Percentiles rank a stretch among this genome's conserved stretches.
Conservation (phyloP, 805 yeast species). For the Candida bentonensis region DNA sequence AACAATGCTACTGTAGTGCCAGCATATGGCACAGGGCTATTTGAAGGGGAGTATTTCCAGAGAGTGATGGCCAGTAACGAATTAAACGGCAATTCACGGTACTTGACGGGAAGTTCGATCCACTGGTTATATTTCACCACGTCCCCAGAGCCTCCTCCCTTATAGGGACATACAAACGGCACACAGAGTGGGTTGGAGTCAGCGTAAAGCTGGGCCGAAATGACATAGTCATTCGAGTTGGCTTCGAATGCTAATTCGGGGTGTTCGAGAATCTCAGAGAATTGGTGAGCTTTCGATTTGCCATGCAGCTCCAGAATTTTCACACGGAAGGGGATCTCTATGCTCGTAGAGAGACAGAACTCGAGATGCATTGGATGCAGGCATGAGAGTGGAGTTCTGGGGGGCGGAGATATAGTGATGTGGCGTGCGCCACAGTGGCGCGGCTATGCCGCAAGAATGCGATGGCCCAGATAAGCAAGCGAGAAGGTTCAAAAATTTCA, state of each 20-base stretch:
- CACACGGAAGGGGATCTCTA: slow-evolving; percentile 3
- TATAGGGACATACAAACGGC: slow-evolving; percentile 36
- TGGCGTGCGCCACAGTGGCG: no score
- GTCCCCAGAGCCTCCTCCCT: slow-evolving; percentile 25
- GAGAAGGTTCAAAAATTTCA: no score
- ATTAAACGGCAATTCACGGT: slow-evolving; percentile 54
- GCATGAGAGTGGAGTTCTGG: no score
- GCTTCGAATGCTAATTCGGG: slow-evolving; percentile 2
- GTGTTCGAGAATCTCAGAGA: slow-evolving; percentile 4
- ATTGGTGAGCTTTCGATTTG: background rate
- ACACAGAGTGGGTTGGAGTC: slow-evolving; percentile 33
- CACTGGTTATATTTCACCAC: slow-evolving; percentile 54
- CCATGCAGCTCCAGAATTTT: slow-evolving; percentile 20
- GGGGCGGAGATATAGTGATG: no score
- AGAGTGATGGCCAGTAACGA: slow-evolving; percentile 46
- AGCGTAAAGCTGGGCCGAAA: slow-evolving; percentile 32
- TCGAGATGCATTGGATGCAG: background rate
- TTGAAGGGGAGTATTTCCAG: slow-evolving; percentile 50
- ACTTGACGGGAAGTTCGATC: slow-evolving; percentile 56
- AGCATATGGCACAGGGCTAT: slow-evolving; percentile 39
- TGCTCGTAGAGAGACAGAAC: background rate
- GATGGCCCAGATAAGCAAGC: no score
- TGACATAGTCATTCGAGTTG: slow-evolving; percentile 13
- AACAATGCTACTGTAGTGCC: slow-evolving; percentile 47
- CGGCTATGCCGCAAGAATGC: no score